These are phyloP conservation scores for Nakaseomyces delphensis DNA, from an alignment of 1,139 yeast species.

Conservation along the genomic window DNA sequence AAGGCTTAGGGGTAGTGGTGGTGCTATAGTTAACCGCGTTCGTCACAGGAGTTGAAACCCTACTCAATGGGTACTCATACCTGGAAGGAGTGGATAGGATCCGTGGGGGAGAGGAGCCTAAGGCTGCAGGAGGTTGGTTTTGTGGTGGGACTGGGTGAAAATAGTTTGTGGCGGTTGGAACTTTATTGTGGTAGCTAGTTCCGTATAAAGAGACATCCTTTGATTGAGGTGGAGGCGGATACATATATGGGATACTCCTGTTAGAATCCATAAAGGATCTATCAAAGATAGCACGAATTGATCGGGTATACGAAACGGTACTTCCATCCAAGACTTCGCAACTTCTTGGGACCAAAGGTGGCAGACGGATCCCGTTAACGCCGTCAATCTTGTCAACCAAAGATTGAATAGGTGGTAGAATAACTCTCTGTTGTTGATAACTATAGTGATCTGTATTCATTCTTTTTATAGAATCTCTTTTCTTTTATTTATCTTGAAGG, in stretches of 20 bases:
- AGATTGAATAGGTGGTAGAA: conserved; percentile 1
- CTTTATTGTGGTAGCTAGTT: background rate
- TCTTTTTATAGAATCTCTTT: background rate
- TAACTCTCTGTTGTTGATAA: background rate
- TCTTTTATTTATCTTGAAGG: background rate
- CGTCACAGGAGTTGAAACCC: background rate
- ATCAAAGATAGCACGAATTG: background rate
- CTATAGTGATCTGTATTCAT: background rate
- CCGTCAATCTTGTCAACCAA: background rate
- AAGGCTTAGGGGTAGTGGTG: background rate
- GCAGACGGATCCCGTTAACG: background rate
- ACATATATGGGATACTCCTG: conserved; percentile 1
- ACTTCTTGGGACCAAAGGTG: background rate
- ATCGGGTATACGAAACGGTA: background rate
- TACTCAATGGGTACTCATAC: background rate
- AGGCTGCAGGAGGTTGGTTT: background rate
- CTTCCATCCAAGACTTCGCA: background rate
- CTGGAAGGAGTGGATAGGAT: background rate
- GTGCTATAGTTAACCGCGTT: background rate
- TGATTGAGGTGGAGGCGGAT: conserved; percentile 2
- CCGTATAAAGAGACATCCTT: background rate
- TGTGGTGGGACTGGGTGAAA: background rate
- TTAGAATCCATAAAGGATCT: conserved; percentile 1
- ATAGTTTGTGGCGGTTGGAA: background rate
- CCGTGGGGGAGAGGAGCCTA: background rate